Base-by-base conservation (phyloP, 2,329 filamentous ascomycete genomes). In the Botrytis deweyae region DNA sequence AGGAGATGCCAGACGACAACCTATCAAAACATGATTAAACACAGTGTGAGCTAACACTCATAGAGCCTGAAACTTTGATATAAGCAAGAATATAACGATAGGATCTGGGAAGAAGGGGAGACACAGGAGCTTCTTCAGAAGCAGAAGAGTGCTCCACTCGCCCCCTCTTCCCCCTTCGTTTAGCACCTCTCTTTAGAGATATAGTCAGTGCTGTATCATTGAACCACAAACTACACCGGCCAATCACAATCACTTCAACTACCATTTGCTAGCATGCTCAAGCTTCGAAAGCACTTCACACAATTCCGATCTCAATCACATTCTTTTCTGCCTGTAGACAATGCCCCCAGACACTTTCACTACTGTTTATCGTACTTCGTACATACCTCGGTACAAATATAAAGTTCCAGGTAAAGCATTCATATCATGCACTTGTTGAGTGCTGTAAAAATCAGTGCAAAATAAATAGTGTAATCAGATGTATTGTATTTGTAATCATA, bases 401-500 rank as follows among this genome's bases (percentile, higher is more conserved):
- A 10, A 8, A 2, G 3, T 55, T 33, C 12, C 52, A 29, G 14
- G 8, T 14, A 58, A 55, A 55, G 4, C 12, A n/a, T 68, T 55
- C 0, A 33, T 44, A n/a, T 18, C 18, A 42, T 20, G 14, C n/a
- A 58, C n/a, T 33, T 22, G 8, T 69, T 44, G n/a, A 42, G 36
- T 55, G 38, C 14, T 49, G n/a, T 12, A 40, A 12, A 61, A 10
- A 20, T 25, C 16, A 42, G 49, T 36, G 18, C 63, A 38, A 10
- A 61, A 6, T 49, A 33, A 46, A 44, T 49, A 52, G 55, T 71
- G 18, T 72, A 68, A 33, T 72, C 49, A 68, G 69, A 59, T 70
- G 14, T 73, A 73, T 59, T 76, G 74, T 75, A 73, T 77, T 76
- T 58, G 73, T 76, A 77, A 79, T 77, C 74, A 74, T 77, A 76